Base-by-base conservation (phyloP, 2,329 filamentous ascomycete genomes). In the Aspergillus eucalypticola region DNA sequence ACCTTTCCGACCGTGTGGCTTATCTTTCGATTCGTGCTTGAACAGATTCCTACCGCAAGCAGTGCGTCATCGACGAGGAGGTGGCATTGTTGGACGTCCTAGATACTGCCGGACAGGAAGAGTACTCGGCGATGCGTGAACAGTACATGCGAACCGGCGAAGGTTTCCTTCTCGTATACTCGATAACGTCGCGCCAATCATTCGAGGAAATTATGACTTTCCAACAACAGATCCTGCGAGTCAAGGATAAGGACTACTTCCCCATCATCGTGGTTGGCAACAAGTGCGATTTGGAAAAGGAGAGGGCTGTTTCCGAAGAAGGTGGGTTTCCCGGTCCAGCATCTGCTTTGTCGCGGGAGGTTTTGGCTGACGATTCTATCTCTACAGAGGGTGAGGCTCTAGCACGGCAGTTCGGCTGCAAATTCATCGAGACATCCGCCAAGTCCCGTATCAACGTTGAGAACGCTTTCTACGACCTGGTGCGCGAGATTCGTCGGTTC, bases 161-260 rank as follows among this genome's bases (percentile, higher is more conserved):
- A 81, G 95, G 95, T 56, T 99, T 99, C 81, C 82, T 99, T 74
- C 88, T 99, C 56, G 92, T 98, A 73, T 98, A 98, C 84, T 96
- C 93, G 69, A 99, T 99, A 82, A 97, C 91, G 59, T 97, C 94
- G 74, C 88, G 93, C 74, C 93, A 97, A 80, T 96, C 91, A 73
- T 98, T 97, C 74, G 94, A 99, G 77, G 95, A 99, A 82, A 98
- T 99, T 78, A 90, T 92, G 80, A 96, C 92, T 52, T 98, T 98
- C 81, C 93, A 98, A 80, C 93, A 98, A 84, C 95, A 99, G 81
- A 99, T 99, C 76, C 84, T 99, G 69, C 84, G 95, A 70, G 95
- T 99, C 72, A 99, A 99, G 86, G 95, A 98, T 83, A 98, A 96
- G 87, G 95, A 99, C 81, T 96, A 97, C 79, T 99, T 99, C 83